Evolutionary conservation across 352 stramenopile species (phyloP).

Genomic region (Halophytophthora polymorphica): DNA sequence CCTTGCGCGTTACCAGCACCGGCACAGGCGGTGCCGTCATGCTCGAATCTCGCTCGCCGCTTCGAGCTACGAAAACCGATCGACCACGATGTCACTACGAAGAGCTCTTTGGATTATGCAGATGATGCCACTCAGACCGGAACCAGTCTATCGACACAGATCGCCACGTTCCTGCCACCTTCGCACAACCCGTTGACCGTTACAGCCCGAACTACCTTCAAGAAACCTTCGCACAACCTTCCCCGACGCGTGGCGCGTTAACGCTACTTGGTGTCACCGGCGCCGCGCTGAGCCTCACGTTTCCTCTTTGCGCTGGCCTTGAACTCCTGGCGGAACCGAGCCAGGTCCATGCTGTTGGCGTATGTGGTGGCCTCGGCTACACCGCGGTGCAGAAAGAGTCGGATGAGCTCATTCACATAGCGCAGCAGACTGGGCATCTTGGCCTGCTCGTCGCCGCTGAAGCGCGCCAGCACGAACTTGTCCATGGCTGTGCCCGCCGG

Average conservation of each 20-base stretch:
- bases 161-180: constrained; percentile 8
- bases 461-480: constrained; percentile 77
- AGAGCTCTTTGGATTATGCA: neutral
- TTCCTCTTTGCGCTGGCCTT: constrained; percentile 18
- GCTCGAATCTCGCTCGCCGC: neutral
- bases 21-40: constrained; percentile 35
- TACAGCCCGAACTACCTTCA: constrained; percentile 4
- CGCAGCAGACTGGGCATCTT: constrained; percentile 51
- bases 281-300: neutral
- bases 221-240: constrained; percentile 8
- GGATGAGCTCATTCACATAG: constrained; percentile 76
- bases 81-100: neutral
- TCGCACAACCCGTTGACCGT: neutral
- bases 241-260: no score
- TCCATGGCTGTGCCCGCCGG: constrained; percentile 79
- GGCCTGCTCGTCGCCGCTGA: constrained; percentile 80
- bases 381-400: constrained; percentile 77
- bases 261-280: neutral
- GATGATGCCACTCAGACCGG: constrained; percentile 1
- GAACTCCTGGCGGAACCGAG: constrained; percentile 39
- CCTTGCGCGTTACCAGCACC: constrained; percentile 50
- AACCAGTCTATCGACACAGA: constrained; percentile 10
- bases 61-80: neutral
- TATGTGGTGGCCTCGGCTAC: constrained; percentile 65
- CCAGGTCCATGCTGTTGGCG: constrained; percentile 79